These are phyloP conservation scores for Phytomonas francai DNA, from an alignment of 208 protist species.

Conservation along the genomic window DNA sequence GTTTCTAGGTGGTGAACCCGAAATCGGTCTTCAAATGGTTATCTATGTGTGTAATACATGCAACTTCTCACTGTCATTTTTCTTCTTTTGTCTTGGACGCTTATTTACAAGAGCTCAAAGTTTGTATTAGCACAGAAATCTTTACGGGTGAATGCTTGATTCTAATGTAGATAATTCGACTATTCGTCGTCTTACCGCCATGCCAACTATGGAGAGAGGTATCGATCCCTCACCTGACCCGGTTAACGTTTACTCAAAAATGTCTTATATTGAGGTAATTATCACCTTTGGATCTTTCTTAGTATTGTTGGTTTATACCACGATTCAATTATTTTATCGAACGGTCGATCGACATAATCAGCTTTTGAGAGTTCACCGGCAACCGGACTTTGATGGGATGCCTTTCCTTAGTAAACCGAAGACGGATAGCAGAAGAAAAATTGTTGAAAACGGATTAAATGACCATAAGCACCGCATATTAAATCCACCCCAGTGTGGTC, in stretches of 20 bases:
- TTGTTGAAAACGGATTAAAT: constrained; percentile 69
- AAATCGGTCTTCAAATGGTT: not conserved
- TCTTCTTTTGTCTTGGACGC: not conserved
- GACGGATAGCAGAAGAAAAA: constrained; percentile 32
- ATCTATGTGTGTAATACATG: not conserved
- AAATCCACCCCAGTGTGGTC: constrained; percentile 51
- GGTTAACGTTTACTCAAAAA: constrained; percentile 13
- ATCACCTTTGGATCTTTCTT: constrained; percentile 69
- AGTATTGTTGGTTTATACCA: constrained; percentile 40
- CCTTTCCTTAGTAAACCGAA: constrained; percentile 55
- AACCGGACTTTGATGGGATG: constrained; percentile 69
- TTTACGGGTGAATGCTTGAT: not conserved
- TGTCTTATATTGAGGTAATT: constrained; percentile 69
- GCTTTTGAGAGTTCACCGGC: constrained; percentile 46
- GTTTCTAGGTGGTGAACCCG: not conserved
- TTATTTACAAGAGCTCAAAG: not conserved
- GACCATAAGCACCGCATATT: constrained; percentile 44
- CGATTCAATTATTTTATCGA: constrained; percentile 56
- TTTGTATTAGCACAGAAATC: not conserved
- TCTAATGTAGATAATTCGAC: not conserved
- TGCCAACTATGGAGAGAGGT: not conserved
- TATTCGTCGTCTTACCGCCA: not conserved
- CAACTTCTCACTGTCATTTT: not conserved
- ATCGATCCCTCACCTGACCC: not conserved
- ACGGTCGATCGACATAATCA: constrained; percentile 36